These are phyloP conservation scores for Rhododendron henanense DNA, from an alignment of 148 eudicot genomes.

Conservation along the genomic window DNA sequence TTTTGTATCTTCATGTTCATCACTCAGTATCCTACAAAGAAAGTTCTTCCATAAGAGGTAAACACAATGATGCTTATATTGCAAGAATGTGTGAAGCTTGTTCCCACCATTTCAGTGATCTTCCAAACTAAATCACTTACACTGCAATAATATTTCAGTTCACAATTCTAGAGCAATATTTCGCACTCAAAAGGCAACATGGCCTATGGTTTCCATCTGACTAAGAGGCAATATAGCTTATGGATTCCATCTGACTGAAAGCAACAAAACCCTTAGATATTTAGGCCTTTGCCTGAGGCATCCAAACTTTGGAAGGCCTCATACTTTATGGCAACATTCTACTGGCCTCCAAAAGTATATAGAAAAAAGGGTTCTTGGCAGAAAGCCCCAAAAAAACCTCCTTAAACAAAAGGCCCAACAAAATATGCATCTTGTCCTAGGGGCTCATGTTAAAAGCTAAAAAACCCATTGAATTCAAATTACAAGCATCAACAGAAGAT, in stretches of 20 bases:
- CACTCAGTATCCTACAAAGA: conserved; percentile 54
- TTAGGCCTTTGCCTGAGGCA: neutral
- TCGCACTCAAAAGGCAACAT: neutral
- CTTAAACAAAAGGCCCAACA: neutral
- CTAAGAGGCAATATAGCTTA: neutral
- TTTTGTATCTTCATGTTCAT: conserved; percentile 54
- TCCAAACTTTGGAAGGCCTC: neutral
- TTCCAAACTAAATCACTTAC: neutral
- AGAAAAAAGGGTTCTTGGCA: neutral
- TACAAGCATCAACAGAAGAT: too few relatives aligned
- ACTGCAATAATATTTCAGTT: neutral
- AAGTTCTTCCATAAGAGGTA: conserved; percentile 11
- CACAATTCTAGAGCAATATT: neutral
- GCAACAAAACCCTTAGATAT: neutral
- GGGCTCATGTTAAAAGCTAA: neutral
- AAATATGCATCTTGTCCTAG: neutral
- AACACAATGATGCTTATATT: neutral
- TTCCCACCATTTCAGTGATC: neutral
- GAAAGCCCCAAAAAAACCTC: neutral
- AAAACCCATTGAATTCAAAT: neutral
- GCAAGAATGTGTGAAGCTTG: neutral
- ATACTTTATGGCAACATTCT: neutral
- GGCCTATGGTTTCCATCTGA: neutral
- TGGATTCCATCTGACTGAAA: neutral
- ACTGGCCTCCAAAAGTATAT: neutral